Percentiles rank a stretch among this genome's conserved stretches.
Evolutionary conservation across 371 early-diverging fungal species (phyloP).

Genomic region (Rhizopus stolonifer): DNA sequence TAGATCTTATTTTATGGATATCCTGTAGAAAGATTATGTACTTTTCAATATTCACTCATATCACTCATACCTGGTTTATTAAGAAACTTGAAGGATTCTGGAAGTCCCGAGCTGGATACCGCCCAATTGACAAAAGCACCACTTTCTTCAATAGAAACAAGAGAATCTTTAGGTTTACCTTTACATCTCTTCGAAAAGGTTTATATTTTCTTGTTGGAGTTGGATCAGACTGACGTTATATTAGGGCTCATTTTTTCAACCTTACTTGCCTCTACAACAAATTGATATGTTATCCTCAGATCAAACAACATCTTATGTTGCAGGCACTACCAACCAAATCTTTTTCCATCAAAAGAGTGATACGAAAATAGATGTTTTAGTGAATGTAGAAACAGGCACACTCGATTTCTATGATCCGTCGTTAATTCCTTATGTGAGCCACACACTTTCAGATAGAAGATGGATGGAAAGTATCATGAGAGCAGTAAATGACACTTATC

Average conservation of each 20-base stretch:
- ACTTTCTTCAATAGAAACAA: conserved; percentile 35
- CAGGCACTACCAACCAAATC: conserved; percentile 81
- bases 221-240: neutral
- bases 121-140: conserved; percentile 26
- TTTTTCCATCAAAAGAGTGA: conserved; percentile 73
- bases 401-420: conserved; percentile 69
- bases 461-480: conserved; percentile 68
- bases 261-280: conserved; percentile 84
- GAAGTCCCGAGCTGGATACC: conserved; percentile 56
- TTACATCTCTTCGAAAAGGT: conserved; percentile 74
- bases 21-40: conserved; percentile 76
- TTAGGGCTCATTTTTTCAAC: conserved; percentile 78
- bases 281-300: conserved; percentile 73
- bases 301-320: conserved; percentile 67
- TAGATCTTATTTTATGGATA: conserved; percentile 82
- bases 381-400: conserved; percentile 76
- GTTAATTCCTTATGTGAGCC: conserved; percentile 43
- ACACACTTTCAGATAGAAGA: conserved; percentile 62
- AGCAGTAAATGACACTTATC: conserved; percentile 53
- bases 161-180: conserved; percentile 65
- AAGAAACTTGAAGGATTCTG: conserved; percentile 64
- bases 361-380: conserved; percentile 72
- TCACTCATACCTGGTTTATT: conserved; percentile 70
- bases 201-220: neutral
- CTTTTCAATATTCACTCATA: conserved; percentile 78